A percentile compares a stretch with the other conserved stretches of the same genome.
Conservation (phyloP, 306 rosid species). For the Fagus sylvatica region DNA sequence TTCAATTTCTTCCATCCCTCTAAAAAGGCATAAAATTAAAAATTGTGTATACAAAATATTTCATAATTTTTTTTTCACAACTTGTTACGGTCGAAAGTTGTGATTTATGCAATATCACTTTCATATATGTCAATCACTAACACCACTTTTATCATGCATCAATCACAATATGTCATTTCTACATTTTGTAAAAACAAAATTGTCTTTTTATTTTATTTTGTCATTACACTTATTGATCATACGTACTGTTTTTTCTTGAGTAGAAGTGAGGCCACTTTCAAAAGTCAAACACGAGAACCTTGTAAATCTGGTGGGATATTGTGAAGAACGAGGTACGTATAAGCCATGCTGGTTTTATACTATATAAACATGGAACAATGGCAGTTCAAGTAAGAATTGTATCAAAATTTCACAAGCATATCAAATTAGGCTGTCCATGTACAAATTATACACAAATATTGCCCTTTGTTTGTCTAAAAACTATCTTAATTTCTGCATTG, state of each 20-base stretch:
- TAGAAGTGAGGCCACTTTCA: constrained; percentile 76
- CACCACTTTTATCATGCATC: no score
- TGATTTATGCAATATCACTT: no score
- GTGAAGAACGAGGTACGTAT: constrained; percentile 70
- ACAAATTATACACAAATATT: neutral
- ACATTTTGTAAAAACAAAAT: neutral
- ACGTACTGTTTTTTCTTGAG: constrained; percentile 20
- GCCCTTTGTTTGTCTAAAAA: constrained; percentile 18
- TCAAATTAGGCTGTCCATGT: neutral
- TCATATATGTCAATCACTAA: no score
- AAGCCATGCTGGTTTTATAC: no score
- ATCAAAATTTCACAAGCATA: no score
- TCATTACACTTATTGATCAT: neutral
- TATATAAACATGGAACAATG: no score
- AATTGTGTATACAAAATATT: neutral
- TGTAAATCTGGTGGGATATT: constrained; percentile 71
- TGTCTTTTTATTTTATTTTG: neutral
- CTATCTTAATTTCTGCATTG: constrained; percentile 19
- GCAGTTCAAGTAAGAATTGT: neutral
- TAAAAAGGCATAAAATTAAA: neutral
- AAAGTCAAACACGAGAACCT: constrained; percentile 70
- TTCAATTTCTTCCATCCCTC: neutral
- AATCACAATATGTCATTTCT: no score
- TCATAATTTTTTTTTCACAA: no score
- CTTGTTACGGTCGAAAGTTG: no score